Evolutionary conservation across 1,284 basidiomycete species (phyloP).

Genomic region (Laetiporus sulphureus): DNA sequence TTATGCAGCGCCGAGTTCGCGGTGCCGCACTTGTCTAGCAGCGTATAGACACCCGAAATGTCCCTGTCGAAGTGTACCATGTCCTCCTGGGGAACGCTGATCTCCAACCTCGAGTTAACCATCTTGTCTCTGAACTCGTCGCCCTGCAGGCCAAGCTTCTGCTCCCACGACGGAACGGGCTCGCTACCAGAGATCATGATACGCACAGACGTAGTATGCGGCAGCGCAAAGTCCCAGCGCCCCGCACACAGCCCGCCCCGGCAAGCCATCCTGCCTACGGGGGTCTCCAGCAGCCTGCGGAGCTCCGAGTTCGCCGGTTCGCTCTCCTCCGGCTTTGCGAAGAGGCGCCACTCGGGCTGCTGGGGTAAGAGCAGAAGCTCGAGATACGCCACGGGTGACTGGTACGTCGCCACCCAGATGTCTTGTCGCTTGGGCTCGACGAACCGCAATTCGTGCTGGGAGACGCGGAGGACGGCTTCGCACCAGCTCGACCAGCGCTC

Average conservation of each 20-base stretch:
- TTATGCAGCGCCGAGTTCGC: slow-evolving; percentile 85
- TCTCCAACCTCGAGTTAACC: slow-evolving; percentile 62
- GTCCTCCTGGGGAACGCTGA: slow-evolving; percentile 52
- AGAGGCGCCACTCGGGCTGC: slow-evolving; percentile 84
- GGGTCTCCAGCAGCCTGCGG: slow-evolving; percentile 66
- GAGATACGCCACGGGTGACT: slow-evolving; percentile 63
- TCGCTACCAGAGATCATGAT: slow-evolving; percentile 65
- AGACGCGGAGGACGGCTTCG: slow-evolving; percentile 59
- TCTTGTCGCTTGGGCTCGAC: slow-evolving; percentile 84
- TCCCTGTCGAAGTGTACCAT: slow-evolving; percentile 64
- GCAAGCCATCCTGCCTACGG: slow-evolving; percentile 75
- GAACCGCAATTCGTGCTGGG: slow-evolving; percentile 69
- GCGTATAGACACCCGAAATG: slow-evolving; percentile 73
- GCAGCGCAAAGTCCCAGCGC: slow-evolving; percentile 79
- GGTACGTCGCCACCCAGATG: slow-evolving; percentile 80
- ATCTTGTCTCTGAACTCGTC: slow-evolving; percentile 60
- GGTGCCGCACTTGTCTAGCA: slow-evolving; percentile 85
- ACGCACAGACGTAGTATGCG: slow-evolving; percentile 47
- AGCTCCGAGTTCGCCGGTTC: slow-evolving; percentile 80
- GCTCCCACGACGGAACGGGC: slow-evolving; percentile 80
- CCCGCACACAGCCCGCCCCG: slow-evolving; percentile 58
- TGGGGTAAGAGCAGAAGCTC: slow-evolving; percentile 75
- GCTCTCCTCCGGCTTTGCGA: slow-evolving; percentile 56
- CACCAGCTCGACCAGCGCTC: slow-evolving; percentile 64
- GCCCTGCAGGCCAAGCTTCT: slow-evolving; percentile 67